Evolutionary conservation across 495 filamentous ascomycete species (phyloP).

Genomic region (Podospora australis): DNA sequence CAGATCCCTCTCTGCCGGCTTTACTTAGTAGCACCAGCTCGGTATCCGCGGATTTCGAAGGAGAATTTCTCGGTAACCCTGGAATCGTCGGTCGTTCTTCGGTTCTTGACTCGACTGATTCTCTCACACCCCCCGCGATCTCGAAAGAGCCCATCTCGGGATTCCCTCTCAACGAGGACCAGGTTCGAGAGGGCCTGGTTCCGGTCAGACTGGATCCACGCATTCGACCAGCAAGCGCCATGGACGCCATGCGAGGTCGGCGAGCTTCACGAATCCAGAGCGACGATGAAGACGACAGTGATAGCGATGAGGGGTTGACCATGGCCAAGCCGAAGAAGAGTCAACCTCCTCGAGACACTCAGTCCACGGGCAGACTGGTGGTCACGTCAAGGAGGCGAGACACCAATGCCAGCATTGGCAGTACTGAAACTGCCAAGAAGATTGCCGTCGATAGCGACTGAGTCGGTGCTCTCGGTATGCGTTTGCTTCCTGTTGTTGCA

Average conservation of each 20-base stretch:
- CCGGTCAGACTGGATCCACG: constrained; percentile 20
- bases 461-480: no score
- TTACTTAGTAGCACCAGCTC: constrained; percentile 76
- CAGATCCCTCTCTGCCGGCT: constrained; percentile 70
- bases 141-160: constrained; percentile 37
- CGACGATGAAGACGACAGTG: constrained; percentile 49
- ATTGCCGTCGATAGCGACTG: constrained; percentile 33
- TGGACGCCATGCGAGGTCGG: background rate
- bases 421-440: constrained; percentile 53
- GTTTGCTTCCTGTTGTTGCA: background rate
- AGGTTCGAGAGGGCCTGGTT: constrained; percentile 12
- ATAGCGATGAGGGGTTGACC: constrained; percentile 49
- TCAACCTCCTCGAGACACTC: constrained; percentile 16
- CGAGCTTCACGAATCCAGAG: background rate
- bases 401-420: constrained; percentile 47
- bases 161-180: constrained; percentile 34
- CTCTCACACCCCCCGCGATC: constrained; percentile 46
- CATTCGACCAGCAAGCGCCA: background rate
- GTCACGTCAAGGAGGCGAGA: constrained; percentile 36
- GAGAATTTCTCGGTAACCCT: constrained; percentile 46
- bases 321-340: constrained; percentile 41
- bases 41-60: constrained; percentile 56
- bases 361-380: constrained; percentile 26
- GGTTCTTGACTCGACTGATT: constrained; percentile 44
- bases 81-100: constrained; percentile 35